Evolutionary conservation across 2,329 filamentous ascomycete species (phyloP), one percentile per base, ranked within the genome.

Genomic region (Aspergillus sp.): DNA sequence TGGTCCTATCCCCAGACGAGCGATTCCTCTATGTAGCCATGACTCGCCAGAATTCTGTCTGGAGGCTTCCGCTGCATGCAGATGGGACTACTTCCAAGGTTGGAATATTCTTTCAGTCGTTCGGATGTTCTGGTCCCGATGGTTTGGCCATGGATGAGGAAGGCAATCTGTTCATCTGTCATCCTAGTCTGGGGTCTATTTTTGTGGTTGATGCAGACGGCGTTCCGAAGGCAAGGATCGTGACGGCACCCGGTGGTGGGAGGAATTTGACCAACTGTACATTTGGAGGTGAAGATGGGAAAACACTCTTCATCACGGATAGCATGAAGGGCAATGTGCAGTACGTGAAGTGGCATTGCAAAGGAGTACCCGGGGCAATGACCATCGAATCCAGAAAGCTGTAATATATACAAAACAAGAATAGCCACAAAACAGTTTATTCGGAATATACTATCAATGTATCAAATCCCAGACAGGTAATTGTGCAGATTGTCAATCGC

Each of bases 181-280:
- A 72, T 38, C 68, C 70, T 1, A 70, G 68, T 41, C 59, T 72
- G 10, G 72, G 70, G 0, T 66, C 58, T 0, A 52, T 74, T 7
- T 74, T 74, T 47, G 72, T 75, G 0, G 67, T 74, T 1, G 68
- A 72, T 51, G 45, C 59, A 0, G 58, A 73, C n/a, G 73, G 72
- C 0, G 51, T 73, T 1, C 71, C 72, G 2, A 74, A 70, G 43
- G 68, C 69, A 7, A 57, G 70, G 1, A 74, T 74, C 11, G 60
- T 69, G 1, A 70, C 62, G 36, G 64, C 68, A 0, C 56, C 60
- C 0, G 55, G 44, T 3, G 45, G 49, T 0, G 71, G 72, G 0
- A 69, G 69, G 14, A 73, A 74, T 43, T 20, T 73, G 22, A 75
- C 72, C 0, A 75, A 73, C 24, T 75, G 72, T 24, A 74, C 71